Percentiles rank a stretch among this genome's conserved stretches.
Conservation (phyloP, 2,329 filamentous ascomycete genomes). For the Beauveria sp. region DNA sequence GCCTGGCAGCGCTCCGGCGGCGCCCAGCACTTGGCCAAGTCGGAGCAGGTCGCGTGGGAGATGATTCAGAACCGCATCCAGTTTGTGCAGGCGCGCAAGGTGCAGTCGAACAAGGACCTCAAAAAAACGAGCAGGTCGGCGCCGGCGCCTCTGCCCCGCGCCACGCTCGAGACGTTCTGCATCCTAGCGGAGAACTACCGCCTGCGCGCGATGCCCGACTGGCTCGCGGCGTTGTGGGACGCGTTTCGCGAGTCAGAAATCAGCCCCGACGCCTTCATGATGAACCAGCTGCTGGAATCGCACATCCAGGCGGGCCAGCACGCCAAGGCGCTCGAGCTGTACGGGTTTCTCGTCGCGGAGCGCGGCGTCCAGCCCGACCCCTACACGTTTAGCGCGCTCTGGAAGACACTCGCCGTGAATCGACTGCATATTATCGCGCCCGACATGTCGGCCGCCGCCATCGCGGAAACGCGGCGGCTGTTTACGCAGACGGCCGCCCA, state of each 20-base stretch:
- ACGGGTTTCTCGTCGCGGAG: conserved; percentile 42
- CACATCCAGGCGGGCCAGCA: conserved; percentile 53
- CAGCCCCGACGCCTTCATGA: conserved; percentile 62
- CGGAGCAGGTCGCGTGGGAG: conserved; percentile 63
- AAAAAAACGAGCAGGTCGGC: not conserved
- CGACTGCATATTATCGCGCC: conserved; percentile 31
- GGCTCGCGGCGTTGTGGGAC: conserved; percentile 53
- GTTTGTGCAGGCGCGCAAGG: conserved; percentile 45
- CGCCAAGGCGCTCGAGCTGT: conserved; percentile 47
- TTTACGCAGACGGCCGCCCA: conserved; percentile 45
- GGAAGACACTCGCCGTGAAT: conserved; percentile 50
- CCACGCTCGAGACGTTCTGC: conserved; percentile 71
- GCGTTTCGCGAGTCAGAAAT: conserved; percentile 58
- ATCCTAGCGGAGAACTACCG: conserved; percentile 67
- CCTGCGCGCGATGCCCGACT: conserved; percentile 48
- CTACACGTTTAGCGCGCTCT: conserved; percentile 62
- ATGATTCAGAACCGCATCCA: conserved; percentile 66
- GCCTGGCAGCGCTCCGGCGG: conserved; percentile 64
- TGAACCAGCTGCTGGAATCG: conserved; percentile 69
- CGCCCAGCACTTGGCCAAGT: conserved; percentile 46
- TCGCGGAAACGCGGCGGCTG: conserved; percentile 29
- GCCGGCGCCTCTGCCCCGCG: conserved; percentile 39
- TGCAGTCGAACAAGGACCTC: not conserved
- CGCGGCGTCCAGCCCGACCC: conserved; percentile 51
- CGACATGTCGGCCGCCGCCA: conserved; percentile 23